These are phyloP conservation scores for Diphasiastrum complanatum DNA, from an alignment of 83 land plant species.

Conservation along the genomic window DNA sequence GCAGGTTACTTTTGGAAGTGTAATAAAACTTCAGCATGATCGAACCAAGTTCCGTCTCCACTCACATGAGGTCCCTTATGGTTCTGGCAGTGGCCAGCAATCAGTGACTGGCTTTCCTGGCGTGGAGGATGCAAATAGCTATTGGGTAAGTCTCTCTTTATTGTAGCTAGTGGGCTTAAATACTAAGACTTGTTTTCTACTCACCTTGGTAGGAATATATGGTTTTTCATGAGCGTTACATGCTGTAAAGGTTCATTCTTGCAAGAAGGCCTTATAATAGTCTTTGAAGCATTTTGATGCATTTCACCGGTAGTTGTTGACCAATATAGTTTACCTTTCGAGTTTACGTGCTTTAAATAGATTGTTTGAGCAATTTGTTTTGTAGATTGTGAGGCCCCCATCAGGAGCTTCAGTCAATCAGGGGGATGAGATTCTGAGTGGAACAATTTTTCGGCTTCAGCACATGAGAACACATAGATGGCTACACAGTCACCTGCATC, in stretches of 20 bases:
- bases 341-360: too few relatives aligned
- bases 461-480: conserved; percentile 90
- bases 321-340: too few relatives aligned
- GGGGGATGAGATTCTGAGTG: conserved; percentile 61
- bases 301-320: too few relatives aligned
- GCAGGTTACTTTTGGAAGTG: conserved; percentile 89
- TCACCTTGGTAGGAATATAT: too few relatives aligned
- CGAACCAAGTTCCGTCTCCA: conserved; percentile 76
- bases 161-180: too few relatives aligned
- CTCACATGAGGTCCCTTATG: conserved; percentile 96
- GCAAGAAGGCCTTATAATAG: too few relatives aligned
- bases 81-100: conserved; percentile 98
- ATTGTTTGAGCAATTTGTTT: too few relatives aligned
- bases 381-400: too few relatives aligned
- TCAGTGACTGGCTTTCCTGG: conserved; percentile 92
- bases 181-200: too few relatives aligned
- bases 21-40: conserved; percentile 83
- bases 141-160: conserved; percentile 63
- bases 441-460: conserved; percentile 66
- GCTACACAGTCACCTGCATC: conserved; percentile 93
- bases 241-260: too few relatives aligned
- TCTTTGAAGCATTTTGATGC: too few relatives aligned
- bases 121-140: conserved; percentile 89
- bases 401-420: conserved; percentile 65
- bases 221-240: too few relatives aligned